A percentile compares a stretch with the other conserved stretches of the same genome.
phyloP scores from a whole-genome alignment of 129 eudicot genomes.

The Flaveria linearis region DNA sequence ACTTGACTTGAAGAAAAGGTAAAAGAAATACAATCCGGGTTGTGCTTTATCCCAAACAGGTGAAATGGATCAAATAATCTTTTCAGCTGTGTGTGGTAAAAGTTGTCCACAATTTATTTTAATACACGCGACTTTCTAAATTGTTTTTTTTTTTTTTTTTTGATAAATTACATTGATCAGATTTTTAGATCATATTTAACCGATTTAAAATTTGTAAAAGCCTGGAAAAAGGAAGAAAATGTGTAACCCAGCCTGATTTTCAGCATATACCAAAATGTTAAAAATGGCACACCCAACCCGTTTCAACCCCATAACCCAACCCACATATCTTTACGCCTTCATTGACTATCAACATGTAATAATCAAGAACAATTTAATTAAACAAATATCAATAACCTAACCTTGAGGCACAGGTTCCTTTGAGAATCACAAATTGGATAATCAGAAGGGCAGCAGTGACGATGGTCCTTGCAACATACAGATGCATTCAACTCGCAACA shows the following conservation, averaged over 20 bases:
- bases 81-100: not conserved
- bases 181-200: not conserved
- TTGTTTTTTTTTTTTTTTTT: too few species aligned
- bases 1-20: slow-evolving; percentile 3
- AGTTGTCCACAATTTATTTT: not conserved
- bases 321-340: not conserved
- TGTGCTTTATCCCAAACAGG: too few species aligned
- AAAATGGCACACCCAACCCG: not conserved
- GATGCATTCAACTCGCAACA: slow-evolving; percentile 77
- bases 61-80: not conserved
- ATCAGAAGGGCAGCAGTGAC: slow-evolving; percentile 89
- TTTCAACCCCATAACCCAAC: not conserved
- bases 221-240: not conserved
- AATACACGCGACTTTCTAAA: too few species aligned
- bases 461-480: slow-evolving; percentile 75
- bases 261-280: not conserved
- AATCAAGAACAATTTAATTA: not conserved
- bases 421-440: slow-evolving; percentile 83
- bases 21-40: too few species aligned
- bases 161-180: too few species aligned
- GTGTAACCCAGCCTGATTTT: not conserved
- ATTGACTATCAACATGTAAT: slow-evolving; percentile 7
- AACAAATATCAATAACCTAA: slow-evolving; percentile 28
- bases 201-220: not conserved
- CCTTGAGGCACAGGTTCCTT: slow-evolving; percentile 75